Conservation (phyloP, 2,329 filamentous ascomycete species). For the Capronia epimyces region DNA sequence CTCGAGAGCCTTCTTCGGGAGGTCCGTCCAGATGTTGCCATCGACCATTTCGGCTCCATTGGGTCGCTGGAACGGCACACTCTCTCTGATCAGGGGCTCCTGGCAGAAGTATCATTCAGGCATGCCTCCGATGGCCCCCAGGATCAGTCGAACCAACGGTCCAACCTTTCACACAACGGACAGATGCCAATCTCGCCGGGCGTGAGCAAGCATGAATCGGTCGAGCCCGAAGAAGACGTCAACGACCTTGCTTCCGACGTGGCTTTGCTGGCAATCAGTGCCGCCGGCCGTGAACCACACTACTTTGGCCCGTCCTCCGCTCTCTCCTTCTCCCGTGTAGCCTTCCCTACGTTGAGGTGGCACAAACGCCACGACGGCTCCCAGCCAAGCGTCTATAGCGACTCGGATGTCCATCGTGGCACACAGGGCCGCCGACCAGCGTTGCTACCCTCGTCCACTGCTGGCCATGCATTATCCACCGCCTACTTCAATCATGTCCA, state of each 20-base stretch:
- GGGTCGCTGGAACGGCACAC: background rate
- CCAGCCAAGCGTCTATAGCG: too few species aligned
- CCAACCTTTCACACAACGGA: background rate
- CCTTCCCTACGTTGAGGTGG: background rate
- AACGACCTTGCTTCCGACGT: conserved; percentile 19
- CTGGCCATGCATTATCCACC: background rate
- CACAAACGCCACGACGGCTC: background rate
- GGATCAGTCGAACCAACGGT: too few species aligned
- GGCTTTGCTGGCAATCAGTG: conserved; percentile 25
- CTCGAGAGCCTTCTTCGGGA: conserved; percentile 24
- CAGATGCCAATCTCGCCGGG: conserved; percentile 7
- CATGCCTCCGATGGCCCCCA: too few species aligned
- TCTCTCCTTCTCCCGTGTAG: conserved; percentile 31
- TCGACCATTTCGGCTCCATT: background rate
- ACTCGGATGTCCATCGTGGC: too few species aligned
- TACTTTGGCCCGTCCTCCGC: conserved; percentile 32
- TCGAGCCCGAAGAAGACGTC: background rate
- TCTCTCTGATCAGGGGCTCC: background rate
- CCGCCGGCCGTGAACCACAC: conserved; percentile 27
- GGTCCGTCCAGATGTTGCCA: background rate
- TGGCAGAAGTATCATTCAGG: too few species aligned
- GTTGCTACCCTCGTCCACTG: too few species aligned
- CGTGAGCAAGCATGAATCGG: background rate
- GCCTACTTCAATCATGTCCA: conserved; percentile 30
- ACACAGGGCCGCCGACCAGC: background rate